Percentiles rank a stretch among this genome's conserved stretches.
Evolutionary conservation across 83 land plant species (phyloP).

Genomic region (Diphasiastrum complanatum): DNA sequence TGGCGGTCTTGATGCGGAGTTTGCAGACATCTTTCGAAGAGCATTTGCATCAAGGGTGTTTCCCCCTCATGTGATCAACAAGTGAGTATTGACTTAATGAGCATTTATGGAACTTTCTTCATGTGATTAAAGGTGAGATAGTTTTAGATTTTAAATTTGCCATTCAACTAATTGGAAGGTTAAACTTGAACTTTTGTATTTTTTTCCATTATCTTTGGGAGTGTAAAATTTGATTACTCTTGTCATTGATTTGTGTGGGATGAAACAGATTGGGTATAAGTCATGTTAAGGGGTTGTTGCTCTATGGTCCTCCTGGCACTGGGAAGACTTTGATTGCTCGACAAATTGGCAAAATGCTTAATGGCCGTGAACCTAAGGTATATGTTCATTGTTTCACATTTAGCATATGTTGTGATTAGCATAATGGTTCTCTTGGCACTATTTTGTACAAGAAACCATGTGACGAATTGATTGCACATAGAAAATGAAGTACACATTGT

Average conservation of each 20-base stretch:
- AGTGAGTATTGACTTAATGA: slow-evolving; percentile 43
- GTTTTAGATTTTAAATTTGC: too few species aligned
- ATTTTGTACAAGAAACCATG: neutral
- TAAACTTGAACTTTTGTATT: too few species aligned
- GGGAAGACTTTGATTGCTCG: slow-evolving; percentile 47
- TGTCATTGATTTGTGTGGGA: too few species aligned
- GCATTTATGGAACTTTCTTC: too few species aligned
- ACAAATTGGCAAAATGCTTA: slow-evolving; percentile 88
- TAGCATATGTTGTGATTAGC: neutral
- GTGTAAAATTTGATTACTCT: neutral
- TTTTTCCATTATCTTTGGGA: neutral
- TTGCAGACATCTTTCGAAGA: slow-evolving; percentile 95
- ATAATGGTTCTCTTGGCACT: neutral
- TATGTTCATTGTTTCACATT: neutral
- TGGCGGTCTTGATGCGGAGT: slow-evolving; percentile 87
- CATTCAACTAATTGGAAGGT: too few species aligned
- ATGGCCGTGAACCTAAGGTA: slow-evolving; percentile 97
- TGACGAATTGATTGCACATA: too few species aligned
- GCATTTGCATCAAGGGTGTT: slow-evolving; percentile 99
- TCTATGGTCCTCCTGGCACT: slow-evolving; percentile 44
- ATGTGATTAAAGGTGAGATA: too few species aligned
- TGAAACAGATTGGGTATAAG: slow-evolving; percentile 88
- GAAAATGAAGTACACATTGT: too few species aligned
- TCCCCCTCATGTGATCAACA: slow-evolving; percentile 81
- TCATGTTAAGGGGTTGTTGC: slow-evolving; percentile 92